Conservation (phyloP, 352 stramenopile genomes). For the Halophytophthora batemanensis region DNA sequence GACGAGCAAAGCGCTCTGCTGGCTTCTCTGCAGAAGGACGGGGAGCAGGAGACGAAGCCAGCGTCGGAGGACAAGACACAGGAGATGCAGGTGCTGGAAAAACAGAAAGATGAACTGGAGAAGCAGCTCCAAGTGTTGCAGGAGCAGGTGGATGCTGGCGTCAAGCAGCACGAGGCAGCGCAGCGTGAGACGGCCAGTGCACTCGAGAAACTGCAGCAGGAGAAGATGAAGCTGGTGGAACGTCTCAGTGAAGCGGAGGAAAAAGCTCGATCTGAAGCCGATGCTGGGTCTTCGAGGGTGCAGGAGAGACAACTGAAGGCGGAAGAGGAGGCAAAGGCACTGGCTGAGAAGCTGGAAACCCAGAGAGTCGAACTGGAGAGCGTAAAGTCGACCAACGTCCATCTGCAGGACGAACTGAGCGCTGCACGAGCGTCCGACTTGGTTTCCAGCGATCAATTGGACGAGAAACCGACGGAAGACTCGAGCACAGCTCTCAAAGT, state of each 20-base stretch:
- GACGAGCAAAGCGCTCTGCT: constrained; percentile 14
- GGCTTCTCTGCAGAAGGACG: constrained; percentile 6
- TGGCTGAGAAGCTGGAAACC: constrained; percentile 12
- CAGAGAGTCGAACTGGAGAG: constrained; percentile 4
- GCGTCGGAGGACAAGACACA: constrained; percentile 34
- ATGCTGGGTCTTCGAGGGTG: background rate
- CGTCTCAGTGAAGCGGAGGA: constrained; percentile 15
- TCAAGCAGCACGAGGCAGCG: constrained; percentile 10
- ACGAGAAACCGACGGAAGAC: constrained; percentile 11
- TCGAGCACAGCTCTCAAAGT: constrained; percentile 3
- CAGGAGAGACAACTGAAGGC: constrained; percentile 12
- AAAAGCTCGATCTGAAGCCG: background rate
- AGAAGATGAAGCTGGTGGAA: constrained; percentile 15
- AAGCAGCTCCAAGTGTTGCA: constrained; percentile 19
- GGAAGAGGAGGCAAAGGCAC: background rate
- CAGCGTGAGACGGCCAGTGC: constrained; percentile 6
- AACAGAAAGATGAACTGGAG: constrained; percentile 23
- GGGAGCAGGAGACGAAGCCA: constrained; percentile 33
- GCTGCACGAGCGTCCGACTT: background rate
- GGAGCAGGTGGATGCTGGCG: constrained; percentile 16
- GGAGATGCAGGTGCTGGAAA: constrained; percentile 14
- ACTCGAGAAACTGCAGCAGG: constrained; percentile 14
- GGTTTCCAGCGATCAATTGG: no score
- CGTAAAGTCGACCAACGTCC: background rate
- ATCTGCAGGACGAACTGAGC: constrained; percentile 19